Base-by-base conservation (phyloP, 805 yeast genomes). In the Spathaspora sp. region DNA sequence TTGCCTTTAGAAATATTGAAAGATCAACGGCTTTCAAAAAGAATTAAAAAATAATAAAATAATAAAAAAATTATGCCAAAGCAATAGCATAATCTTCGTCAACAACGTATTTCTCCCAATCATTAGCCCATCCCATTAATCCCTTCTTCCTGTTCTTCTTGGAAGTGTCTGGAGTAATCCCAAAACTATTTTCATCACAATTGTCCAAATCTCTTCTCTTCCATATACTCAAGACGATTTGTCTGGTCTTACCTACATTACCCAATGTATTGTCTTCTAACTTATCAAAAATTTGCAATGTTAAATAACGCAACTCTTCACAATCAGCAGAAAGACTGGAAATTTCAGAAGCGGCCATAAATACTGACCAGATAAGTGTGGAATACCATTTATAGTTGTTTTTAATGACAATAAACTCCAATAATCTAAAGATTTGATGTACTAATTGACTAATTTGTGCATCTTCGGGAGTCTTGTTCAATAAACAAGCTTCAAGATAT, bases 41-140 rank as follows among this genome's bases (percentile, higher is more conserved):
- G 52, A 46, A 23, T 45, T 26, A 31, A 44, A 29, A 44, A 46
- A 46, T 29, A 32, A 35, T 5, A 46, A 12, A 6, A 45, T n/a
- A 29, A 4, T 11, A 28, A 9, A 7, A 14, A 5, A 28, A 3
- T 57, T 43, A 63, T 0, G 65, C 66, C 39, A 66, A 54, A 9
- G 69, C 60, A 18, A 66, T 55, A 5, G 54, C 57, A 47, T 57
- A 62, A 17, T 59, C 56, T 51, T 62, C 57, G 44, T 68, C 63
- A 16, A 60, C 67, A 1, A 67, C 70, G 53, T 52, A 67, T 7
- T 20, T 54, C 29, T 68, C 72, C 73, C 73, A 68, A 47, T 68
- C 73, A 50, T 68, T 68, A 9, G 19, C 47, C 44, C 49, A 52
- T 32, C 55, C 55, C 55, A 52, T 49, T 28, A 57, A 54, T 8